phyloP scores from a whole-genome alignment of 176 grass and related monocot species.

The Calamus simplicifolius region DNA sequence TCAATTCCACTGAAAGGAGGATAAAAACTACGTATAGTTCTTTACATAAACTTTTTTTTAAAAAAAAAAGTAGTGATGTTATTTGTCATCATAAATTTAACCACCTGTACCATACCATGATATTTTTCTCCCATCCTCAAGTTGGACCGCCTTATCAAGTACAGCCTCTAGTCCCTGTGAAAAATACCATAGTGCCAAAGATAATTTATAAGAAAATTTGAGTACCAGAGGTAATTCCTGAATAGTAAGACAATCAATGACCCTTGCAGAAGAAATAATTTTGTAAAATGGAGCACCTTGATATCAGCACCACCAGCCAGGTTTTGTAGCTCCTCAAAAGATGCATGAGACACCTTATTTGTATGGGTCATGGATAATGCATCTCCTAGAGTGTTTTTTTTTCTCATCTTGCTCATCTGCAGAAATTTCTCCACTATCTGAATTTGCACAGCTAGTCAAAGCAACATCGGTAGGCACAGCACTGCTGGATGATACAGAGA shows the following conservation, averaged over 20 bases:
- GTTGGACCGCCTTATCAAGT: constrained; percentile 94
- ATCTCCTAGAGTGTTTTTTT: constrained; percentile 67
- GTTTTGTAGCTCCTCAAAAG: constrained; percentile 94
- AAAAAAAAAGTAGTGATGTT: background rate
- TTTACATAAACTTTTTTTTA: no score
- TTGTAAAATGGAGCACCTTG: constrained; percentile 44
- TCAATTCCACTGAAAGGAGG: constrained; percentile 62
- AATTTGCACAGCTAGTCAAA: constrained; percentile 42
- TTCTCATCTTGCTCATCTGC: constrained; percentile 52
- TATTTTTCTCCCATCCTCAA: constrained; percentile 97
- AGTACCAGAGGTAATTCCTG: no score
- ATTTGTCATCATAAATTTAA: constrained; percentile 10
- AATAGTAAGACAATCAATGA: no score
- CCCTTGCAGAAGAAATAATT: no score
- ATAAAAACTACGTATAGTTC: background rate
- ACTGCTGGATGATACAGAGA: constrained; percentile 34
- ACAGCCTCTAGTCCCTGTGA: constrained; percentile 91
- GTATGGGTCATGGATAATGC: constrained; percentile 51
- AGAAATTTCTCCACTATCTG: constrained; percentile 74
- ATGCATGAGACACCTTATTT: constrained; percentile 56
- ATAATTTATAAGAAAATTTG: no score
- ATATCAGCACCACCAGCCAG: constrained; percentile 97
- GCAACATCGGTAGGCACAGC: constrained; percentile 34
- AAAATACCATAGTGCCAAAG: constrained; percentile 1
- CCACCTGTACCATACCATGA: constrained; percentile 43